Conservation (phyloP, 192 early-diverging fungal genomes). For the Coemansia sp. region DNA sequence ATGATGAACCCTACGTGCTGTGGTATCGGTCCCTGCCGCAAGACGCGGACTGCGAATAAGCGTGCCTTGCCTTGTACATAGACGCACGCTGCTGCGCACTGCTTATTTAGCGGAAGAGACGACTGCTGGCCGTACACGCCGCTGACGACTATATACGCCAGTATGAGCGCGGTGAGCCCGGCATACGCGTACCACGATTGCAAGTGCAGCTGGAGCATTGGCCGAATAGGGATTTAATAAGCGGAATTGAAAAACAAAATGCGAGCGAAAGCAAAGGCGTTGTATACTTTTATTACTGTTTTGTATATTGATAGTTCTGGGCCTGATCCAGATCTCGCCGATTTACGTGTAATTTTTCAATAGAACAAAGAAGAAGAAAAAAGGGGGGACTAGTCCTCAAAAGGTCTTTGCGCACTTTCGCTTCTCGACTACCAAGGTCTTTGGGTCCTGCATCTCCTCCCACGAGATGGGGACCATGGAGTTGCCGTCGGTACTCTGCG, state of each 20-base stretch:
- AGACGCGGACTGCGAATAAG: constrained; percentile 21
- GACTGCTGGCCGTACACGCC: constrained; percentile 2
- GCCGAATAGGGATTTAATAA: neutral
- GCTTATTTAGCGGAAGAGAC: constrained; percentile 11
- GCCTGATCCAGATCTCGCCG: neutral
- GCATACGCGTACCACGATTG: neutral
- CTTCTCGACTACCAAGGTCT: constrained; percentile 80
- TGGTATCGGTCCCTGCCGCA: constrained; percentile 80
- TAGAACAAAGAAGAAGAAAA: neutral
- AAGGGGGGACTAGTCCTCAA: neutral
- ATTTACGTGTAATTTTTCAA: too few relatives aligned
- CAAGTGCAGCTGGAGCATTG: constrained; percentile 1
- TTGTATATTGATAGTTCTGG: neutral
- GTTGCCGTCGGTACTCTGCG: constrained; percentile 78
- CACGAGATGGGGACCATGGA: constrained; percentile 95
- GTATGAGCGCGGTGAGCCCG: neutral
- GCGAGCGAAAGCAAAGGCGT: neutral
- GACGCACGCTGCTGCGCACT: constrained; percentile 7
- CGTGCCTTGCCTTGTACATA: neutral
- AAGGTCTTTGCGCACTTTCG: constrained; percentile 96
- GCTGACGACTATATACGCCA: constrained; percentile 10
- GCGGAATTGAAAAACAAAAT: neutral
- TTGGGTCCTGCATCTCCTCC: constrained; percentile 98
- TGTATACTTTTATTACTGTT: neutral
- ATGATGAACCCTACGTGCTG: constrained; percentile 94